Conservation (phyloP, 768 basidiomycete genomes). For the Suillus subalutaceus region DNA sequence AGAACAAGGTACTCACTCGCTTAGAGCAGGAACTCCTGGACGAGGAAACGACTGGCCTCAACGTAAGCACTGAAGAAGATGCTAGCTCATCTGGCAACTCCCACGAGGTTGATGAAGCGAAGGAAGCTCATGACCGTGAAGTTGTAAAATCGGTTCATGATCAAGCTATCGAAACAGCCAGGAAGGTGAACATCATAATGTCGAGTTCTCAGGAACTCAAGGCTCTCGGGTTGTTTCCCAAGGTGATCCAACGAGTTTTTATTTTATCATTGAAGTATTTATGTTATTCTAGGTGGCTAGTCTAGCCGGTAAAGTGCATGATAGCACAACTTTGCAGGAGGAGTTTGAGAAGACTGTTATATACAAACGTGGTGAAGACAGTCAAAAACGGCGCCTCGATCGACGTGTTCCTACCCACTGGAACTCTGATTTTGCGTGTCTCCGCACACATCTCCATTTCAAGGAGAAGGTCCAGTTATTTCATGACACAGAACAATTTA, state of each 20-base stretch:
- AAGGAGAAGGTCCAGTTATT: no score
- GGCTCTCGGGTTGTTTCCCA: not conserved
- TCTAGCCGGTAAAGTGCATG: constrained; percentile 29
- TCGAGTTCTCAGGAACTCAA: not conserved
- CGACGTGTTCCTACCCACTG: constrained; percentile 25
- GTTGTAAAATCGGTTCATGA: constrained; percentile 14
- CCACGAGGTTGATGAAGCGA: constrained; percentile 17
- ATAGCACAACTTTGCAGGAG: constrained; percentile 25
- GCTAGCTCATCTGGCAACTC: not conserved
- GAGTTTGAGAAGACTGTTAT: constrained; percentile 28
- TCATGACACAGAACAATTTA: no score
- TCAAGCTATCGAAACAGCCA: constrained; percentile 3
- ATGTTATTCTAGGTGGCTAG: constrained; percentile 25
- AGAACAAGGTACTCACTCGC: no score
- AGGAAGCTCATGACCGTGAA: constrained; percentile 22
- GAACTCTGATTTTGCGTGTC: constrained; percentile 23
- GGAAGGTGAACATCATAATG: not conserved
- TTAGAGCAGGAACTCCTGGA: no score
- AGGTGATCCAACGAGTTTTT: not conserved
- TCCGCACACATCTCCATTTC: no score
- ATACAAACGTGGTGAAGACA: not conserved
- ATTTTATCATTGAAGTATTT: not conserved
- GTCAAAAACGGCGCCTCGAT: constrained; percentile 21
- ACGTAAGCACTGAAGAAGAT: not conserved
- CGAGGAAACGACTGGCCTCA: no score